Conservation (phyloP, 2,329 filamentous ascomycete species). For the Stromatinia cepivora region DNA sequence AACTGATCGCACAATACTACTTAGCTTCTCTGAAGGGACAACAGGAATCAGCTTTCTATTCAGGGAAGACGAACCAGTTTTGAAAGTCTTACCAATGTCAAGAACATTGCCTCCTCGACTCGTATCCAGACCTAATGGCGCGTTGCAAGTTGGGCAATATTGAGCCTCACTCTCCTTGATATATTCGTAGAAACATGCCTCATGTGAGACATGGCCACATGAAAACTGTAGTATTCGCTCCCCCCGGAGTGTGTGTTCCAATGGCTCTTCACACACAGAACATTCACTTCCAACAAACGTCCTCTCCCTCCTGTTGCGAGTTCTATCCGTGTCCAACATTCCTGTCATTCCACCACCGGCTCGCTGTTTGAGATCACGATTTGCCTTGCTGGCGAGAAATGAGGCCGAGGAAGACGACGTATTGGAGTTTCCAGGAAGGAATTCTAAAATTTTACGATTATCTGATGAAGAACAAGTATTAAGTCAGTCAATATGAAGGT, state of each 20-base stretch:
- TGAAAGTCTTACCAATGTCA: constrained; percentile 68
- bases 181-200: constrained; percentile 98
- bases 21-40: constrained; percentile 75
- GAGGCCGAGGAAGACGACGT: constrained; percentile 23
- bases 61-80: constrained; percentile 40
- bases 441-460: constrained; percentile 21
- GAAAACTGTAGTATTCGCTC: constrained; percentile 95
- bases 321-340: constrained; percentile 73
- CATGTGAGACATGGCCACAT: constrained; percentile 94
- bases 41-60: constrained; percentile 32
- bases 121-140: constrained; percentile 85
- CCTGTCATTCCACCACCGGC: constrained; percentile 53
- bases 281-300: constrained; percentile 96
- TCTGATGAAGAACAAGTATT: constrained; percentile 25
- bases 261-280: constrained; percentile 91
- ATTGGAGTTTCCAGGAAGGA: constrained; percentile 23
- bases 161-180: constrained; percentile 93
- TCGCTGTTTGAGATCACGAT: constrained; percentile 34
- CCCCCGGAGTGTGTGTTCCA: constrained; percentile 91
- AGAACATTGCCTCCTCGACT: constrained; percentile 90
- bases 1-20: constrained; percentile 84
- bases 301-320: constrained; percentile 78
- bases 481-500: constrained; percentile 26
- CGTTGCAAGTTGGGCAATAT: constrained; percentile 91
- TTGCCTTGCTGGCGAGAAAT: constrained; percentile 27